These are phyloP conservation scores for Pigoraptor vietnamica DNA, from an alignment of 78 protist species.

Conservation along the genomic window DNA sequence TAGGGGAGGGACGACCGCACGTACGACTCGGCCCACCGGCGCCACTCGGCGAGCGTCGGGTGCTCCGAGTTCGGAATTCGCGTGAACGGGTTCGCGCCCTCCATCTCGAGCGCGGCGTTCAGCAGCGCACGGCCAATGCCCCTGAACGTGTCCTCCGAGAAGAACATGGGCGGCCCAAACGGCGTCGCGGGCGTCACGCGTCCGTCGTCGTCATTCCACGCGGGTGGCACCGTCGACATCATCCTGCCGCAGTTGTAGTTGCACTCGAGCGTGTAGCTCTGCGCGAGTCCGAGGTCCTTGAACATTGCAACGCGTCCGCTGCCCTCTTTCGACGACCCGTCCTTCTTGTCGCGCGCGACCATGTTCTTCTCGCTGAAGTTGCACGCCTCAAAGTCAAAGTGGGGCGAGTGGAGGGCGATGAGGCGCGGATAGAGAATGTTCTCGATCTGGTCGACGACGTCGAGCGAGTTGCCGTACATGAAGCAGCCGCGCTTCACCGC, in stretches of 20 bases:
- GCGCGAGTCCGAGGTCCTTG: conserved; percentile 29
- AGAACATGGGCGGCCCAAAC: not conserved
- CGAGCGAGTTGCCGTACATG: conserved; percentile 22
- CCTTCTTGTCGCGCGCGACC: not conserved
- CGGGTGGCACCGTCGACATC: not conserved
- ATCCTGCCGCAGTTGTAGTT: conserved; percentile 9
- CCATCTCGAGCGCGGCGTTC: not conserved
- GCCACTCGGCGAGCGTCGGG: not conserved
- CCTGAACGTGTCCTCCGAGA: not conserved
- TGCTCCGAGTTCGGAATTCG: not conserved
- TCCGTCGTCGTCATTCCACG: not conserved
- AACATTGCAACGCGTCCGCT: conserved; percentile 43
- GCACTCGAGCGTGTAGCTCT: conserved; percentile 71
- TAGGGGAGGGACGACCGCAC: not conserved
- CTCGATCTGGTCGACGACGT: not conserved
- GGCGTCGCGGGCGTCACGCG: not conserved
- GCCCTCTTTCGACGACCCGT: conserved; percentile 8
- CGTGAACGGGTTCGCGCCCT: not conserved
- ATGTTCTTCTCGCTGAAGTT: not conserved
- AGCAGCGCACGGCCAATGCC: not conserved
- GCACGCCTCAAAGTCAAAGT: conserved; percentile 20
- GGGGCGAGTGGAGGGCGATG: not conserved
- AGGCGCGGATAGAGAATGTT: conserved; percentile 1
- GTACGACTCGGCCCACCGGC: not conserved
- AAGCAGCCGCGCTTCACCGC: conserved; percentile 5